A percentile compares a stretch with the other conserved stretches of the same genome.
Conservation (phyloP, 176 grass and related monocot genomes). For the Typha latifolia region DNA sequence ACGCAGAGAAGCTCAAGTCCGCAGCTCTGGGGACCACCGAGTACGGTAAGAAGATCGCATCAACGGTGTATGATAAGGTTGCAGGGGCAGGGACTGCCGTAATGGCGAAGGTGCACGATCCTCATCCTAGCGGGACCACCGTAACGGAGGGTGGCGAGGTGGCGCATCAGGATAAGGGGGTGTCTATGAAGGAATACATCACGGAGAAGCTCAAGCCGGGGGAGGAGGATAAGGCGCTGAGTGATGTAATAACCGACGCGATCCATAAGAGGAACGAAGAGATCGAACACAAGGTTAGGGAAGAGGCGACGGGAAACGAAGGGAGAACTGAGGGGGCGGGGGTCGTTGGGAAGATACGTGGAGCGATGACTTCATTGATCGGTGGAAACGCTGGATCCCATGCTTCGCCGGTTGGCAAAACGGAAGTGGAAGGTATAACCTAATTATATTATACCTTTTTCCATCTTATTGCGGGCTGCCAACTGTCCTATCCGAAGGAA, state of each 20-base stretch:
- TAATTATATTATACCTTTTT: too few relatives aligned
- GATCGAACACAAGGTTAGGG: slow-evolving; percentile 15
- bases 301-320: slow-evolving; percentile 11
- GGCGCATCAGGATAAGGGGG: slow-evolving; percentile 38
- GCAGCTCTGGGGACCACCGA: slow-evolving; percentile 37
- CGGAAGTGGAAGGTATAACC: background rate
- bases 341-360: slow-evolving; percentile 34
- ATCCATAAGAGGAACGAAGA: slow-evolving; percentile 45
- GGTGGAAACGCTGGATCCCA: slow-evolving; percentile 37
- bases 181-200: slow-evolving; percentile 36
- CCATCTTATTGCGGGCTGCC: too few relatives aligned
- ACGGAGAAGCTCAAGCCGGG: slow-evolving; percentile 64
- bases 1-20: slow-evolving; percentile 51
- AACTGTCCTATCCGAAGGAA: too few relatives aligned
- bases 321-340: background rate
- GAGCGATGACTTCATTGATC: slow-evolving; percentile 40
- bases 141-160: slow-evolving; percentile 1
- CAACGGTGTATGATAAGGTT: slow-evolving; percentile 48
- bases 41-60: slow-evolving; percentile 55
- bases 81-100: slow-evolving; percentile 36
- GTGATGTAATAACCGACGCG: slow-evolving; percentile 46
- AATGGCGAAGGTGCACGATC: slow-evolving; percentile 26
- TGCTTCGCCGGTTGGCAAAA: background rate
- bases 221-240: slow-evolving; percentile 54
- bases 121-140: background rate